Evolutionary conservation across 192 early-diverging fungal species (phyloP), one percentile per base, ranked within the genome.

Genomic region (Backusella circina): DNA sequence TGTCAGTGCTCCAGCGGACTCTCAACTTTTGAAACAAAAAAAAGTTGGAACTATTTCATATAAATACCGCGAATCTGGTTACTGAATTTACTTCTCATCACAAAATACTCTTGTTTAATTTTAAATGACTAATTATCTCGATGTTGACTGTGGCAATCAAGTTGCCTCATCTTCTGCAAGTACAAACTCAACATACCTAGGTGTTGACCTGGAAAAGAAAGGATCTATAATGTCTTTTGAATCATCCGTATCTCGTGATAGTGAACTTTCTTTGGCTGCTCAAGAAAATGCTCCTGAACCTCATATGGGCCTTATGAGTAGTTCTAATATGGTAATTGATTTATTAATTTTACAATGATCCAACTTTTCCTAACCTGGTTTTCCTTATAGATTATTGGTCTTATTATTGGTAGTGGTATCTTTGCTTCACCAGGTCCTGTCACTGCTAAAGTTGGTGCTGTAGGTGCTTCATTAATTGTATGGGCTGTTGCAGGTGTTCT

Each of bases 341-440:
- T 35, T 65, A 1, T 30, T 41, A 0, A 23, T 64, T 30, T 36
- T 69, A 54, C 68, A 9, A 30, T 61, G 10, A 5, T 37, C 0
- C n/a, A 38, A 16, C n/a, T 3, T 33, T 21, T 67, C 5, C 65
- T 4, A 15, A 51, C 8, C 36, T 50, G 1, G 5, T 8, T 26
- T 31, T 23, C 6, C 10, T 16, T 37, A 28, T 73, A 80, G 85
- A 86, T 93, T 15, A 79, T 92, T 36, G 92, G 93, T 5, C 75
- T 91, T 57, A 93, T 94, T 78, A 90, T 94, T 65, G 93, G 93
- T 12, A 90, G 88, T 57, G 93, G 93, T 5, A 93, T 93, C 70
- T 94, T 94, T 79, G 90, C 92, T 30, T 93, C 93, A 1, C 93
- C 93, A 4, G 92, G 90, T 1, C 88, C 91, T n/a, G 88, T 93